Base-by-base conservation (phyloP, 306 rosid genomes). In the Dalbergia cochinchinensis region DNA sequence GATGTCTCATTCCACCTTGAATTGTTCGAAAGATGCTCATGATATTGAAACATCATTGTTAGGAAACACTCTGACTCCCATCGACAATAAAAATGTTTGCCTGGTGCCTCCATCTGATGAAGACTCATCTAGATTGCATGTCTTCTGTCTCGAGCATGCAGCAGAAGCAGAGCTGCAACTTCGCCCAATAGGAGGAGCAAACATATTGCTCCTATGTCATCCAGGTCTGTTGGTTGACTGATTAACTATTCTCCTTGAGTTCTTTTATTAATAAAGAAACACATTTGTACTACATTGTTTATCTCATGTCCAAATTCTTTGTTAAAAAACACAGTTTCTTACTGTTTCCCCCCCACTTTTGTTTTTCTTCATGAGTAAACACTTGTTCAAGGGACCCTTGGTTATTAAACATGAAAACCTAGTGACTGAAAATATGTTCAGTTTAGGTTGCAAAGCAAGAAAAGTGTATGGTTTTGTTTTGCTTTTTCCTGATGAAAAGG, bases 101-200 rank as follows among this genome's bases (percentile, higher is more conserved):
- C 71, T 89, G 80, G 78, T 62, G 80, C 90, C 91, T 58, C 77
- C 82, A 53, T 84, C 87, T 42, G 93, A 96, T 11, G 91, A 90
- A 55, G 98, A 96, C 80, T 90, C 97, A 33, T 90, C 96, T 62
- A 91, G 98, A 85, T 78, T 91, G 96, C 99, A 96, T 87, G 94
- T 96, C 50, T 96, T 96, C 80, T 96, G 99, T 84, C 93, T 93
- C 26, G 99, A 93, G 88, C 99, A 96, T 86, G 99, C 99, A 22
- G 82, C 80, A 74, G 98, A 91, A 79, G 98, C 90, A 41, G 98
- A 93, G 86, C 85, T 91, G 89, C 96, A 85, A 85, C 98, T 96
- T 83, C 90, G 85, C 54, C 87, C 93, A 60, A 86, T 96, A 58
- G 99, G 99, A 63, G 98, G 99, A 77, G 97, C 90, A 53, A 84